A percentile compares a stretch with the other conserved stretches of the same genome.
phyloP scores from a whole-genome alignment of 352 stramenopile genomes.

The Phytophthora macrochlamydospora region DNA sequence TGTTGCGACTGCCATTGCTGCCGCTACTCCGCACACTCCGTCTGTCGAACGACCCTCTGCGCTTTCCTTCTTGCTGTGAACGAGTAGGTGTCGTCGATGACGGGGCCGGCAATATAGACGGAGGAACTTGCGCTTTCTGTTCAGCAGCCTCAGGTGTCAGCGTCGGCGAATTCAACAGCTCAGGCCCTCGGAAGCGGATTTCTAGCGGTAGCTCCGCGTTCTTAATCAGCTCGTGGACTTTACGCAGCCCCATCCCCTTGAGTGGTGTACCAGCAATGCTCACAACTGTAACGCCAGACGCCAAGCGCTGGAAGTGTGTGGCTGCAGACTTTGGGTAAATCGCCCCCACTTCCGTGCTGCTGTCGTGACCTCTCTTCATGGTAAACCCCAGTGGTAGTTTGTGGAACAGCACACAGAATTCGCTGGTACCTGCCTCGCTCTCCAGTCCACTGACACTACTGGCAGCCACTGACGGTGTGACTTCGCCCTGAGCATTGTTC shows the following conservation, averaged over 20 bases:
- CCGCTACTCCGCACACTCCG: constrained; percentile 34
- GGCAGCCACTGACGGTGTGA: constrained; percentile 8
- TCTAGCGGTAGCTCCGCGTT: constrained; percentile 70
- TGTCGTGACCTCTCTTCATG: constrained; percentile 78
- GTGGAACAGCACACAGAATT: constrained; percentile 86
- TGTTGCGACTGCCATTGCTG: constrained; percentile 40
- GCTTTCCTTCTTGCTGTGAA: constrained; percentile 18
- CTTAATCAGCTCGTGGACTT: constrained; percentile 87
- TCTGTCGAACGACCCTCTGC: constrained; percentile 28
- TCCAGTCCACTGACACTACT: constrained; percentile 37
- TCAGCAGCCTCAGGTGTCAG: constrained; percentile 9
- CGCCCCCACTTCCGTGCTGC: constrained; percentile 76
- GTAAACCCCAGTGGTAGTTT: constrained; percentile 86
- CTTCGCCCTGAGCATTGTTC: constrained; percentile 2
- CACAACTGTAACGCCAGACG: constrained; percentile 73
- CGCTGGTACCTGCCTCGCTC: constrained; percentile 35
- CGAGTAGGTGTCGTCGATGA: constrained; percentile 5
- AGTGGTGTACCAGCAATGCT: constrained; percentile 69
- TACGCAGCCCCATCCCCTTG: constrained; percentile 68
- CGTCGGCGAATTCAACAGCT: constrained; percentile 13
- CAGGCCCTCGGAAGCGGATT: constrained; percentile 62
- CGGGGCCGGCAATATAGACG: constrained; percentile 5
- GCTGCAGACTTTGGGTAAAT: constrained; percentile 82
- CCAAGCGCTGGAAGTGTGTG: constrained; percentile 75
- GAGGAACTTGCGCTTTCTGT: constrained; percentile 13